These are phyloP conservation scores for Acanthamoeba lugdunensis DNA, from an alignment of 208 protist genomes.

Conservation along the genomic window DNA sequence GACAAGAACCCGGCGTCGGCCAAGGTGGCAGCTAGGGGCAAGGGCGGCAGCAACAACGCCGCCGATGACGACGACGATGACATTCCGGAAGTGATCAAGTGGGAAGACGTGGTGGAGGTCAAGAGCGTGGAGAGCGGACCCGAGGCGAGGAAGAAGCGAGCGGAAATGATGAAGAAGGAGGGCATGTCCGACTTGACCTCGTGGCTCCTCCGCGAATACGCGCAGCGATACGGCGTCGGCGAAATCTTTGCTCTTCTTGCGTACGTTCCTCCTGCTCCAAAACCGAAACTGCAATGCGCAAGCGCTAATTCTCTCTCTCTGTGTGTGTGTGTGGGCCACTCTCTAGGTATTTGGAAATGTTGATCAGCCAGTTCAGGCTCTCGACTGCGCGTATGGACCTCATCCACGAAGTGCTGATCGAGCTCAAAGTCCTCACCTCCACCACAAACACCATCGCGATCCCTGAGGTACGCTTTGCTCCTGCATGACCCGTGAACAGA, in stretches of 20 bases:
- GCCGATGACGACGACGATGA: neutral
- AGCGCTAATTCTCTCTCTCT: neutral
- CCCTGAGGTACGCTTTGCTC: neutral
- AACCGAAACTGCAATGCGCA: no score
- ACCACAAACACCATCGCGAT: neutral
- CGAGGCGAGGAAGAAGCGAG: slow-evolving; percentile 36
- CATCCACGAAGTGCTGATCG: slow-evolving; percentile 65
- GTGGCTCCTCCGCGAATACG: slow-evolving; percentile 53
- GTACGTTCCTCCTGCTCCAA: neutral
- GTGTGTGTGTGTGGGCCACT: neutral
- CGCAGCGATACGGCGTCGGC: slow-evolving; percentile 42
- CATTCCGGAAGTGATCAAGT: slow-evolving; percentile 22
- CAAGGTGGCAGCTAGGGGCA: neutral
- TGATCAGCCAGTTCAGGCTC: slow-evolving; percentile 31
- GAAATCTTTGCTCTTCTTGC: slow-evolving; percentile 28
- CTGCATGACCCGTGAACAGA: neutral
- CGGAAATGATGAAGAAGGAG: slow-evolving; percentile 56
- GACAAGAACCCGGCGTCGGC: slow-evolving; percentile 50
- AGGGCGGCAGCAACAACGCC: neutral
- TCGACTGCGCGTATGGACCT: slow-evolving; percentile 35
- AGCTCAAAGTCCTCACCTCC: slow-evolving; percentile 36
- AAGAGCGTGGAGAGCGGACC: neutral
- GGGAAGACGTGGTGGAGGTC: slow-evolving; percentile 6
- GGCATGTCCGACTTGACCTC: neutral
- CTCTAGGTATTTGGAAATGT: slow-evolving; percentile 41